Base-by-base conservation (phyloP, 108 stramenopile genomes). In the Phaeodactylum tricornutum region DNA sequence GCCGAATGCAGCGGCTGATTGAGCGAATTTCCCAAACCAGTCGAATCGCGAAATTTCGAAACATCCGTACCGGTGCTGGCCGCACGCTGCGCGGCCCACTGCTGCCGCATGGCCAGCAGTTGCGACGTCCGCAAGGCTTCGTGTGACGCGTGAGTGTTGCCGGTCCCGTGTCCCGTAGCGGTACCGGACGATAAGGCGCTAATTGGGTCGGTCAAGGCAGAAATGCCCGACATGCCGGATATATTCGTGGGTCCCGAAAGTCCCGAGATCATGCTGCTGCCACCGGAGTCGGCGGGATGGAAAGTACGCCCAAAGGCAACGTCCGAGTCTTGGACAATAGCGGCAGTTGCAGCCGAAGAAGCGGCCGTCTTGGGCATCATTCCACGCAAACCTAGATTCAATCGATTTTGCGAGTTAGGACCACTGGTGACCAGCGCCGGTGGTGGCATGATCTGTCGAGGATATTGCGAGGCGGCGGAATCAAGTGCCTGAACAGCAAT, bases 291-390 rank as follows among this genome's bases (percentile, higher is more conserved):
- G 9, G 66, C 51, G 11, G 55, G 60, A 43, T 67, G 48, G 35
- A 73, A 67, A 3, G 35, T 42, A 20, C 61, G 50, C 12, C 61
- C 72, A 55, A 73, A 73, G 16, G 66, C 61, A 38, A 58, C 37
- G 24, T 70, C 57, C 12, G 22, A 31, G 1, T 26, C 50, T 52
- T 16, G 11, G 19, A 17, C 31, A 12, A 17, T 4, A 4, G 20
- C 19, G 19, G 37, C 35, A 19, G 50, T 7, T 52, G 38, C 36
- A 2, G 35, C 34, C 35, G 50, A 17, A 4, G 6, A 17, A 4
- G 14, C 7, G 3, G 8, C 34, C 24, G 36, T 25, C 27, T 38
- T 29, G 17, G 50, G 15, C 2, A 31, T 37, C 30, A 31, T 7
- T 21, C 20, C 35, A 12, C 29, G 15, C 20, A 39, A 31, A 20